Conservation (phyloP, 2,329 filamentous ascomycete genomes). For the Pochonia chlamydosporia region DNA sequence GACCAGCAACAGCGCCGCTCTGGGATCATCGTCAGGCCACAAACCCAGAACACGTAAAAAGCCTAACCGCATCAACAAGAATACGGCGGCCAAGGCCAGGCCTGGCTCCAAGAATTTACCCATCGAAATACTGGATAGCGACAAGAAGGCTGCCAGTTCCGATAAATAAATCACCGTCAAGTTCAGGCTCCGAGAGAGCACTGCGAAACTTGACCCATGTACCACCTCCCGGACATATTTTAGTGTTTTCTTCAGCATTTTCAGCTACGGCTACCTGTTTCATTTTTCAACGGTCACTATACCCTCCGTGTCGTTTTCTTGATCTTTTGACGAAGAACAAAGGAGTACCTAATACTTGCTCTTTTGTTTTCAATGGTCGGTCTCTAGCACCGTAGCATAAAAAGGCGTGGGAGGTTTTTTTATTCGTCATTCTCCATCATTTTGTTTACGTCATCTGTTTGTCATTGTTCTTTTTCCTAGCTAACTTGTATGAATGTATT, state of each 20-base stretch:
- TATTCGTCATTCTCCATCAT: background rate
- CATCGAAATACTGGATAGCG: constrained; percentile 4
- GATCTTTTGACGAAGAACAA: background rate
- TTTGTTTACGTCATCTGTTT: background rate
- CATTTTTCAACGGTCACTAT: background rate
- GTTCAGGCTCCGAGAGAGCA: background rate
- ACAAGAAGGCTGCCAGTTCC: constrained; percentile 1
- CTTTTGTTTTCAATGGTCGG: background rate
- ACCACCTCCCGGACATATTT: background rate
- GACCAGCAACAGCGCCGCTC: background rate
- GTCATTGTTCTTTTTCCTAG: background rate
- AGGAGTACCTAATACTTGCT: background rate
- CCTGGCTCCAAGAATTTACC: background rate
- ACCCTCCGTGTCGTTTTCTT: constrained; percentile 1
- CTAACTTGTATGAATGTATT: background rate
- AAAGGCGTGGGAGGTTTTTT: constrained; percentile 2
- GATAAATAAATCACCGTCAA: background rate
- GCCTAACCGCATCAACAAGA: background rate
- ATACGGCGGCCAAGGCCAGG: background rate
- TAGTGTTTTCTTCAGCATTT: background rate
- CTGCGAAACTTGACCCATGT: background rate
- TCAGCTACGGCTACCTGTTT: constrained; percentile 2
- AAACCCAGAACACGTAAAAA: background rate
- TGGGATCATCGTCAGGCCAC: background rate
- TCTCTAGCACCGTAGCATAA: background rate